phyloP scores from a whole-genome alignment of 83 land plant species.

The Diphasiastrum complanatum region DNA sequence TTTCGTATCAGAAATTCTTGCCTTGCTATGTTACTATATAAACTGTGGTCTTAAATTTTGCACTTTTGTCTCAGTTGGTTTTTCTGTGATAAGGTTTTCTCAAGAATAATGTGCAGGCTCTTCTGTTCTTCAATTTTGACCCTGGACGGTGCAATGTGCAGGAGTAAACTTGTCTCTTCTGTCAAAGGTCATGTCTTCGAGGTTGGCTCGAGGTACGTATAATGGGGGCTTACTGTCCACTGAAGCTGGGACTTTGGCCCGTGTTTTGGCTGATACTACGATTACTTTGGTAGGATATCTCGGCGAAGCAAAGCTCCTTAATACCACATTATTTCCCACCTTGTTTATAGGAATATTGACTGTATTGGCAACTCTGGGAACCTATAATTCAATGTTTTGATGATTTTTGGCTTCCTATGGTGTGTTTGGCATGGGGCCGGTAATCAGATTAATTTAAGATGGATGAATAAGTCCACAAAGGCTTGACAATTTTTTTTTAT shows the following conservation, averaged over 20 bases:
- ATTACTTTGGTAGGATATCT: conserved; percentile 56
- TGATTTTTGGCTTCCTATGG: too few relatives aligned
- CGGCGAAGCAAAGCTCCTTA: conserved; percentile 38
- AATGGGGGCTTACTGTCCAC: conserved; percentile 67
- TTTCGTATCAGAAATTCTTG: too few relatives aligned
- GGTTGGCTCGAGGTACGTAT: conserved; percentile 59
- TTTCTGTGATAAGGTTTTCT: too few relatives aligned
- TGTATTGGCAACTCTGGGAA: conserved; percentile 35
- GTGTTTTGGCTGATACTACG: conserved; percentile 52
- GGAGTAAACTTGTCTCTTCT: conserved; percentile 57
- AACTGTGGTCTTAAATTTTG: too few relatives aligned
- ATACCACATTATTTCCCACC: conserved; percentile 50
- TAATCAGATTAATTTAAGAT: too few relatives aligned
- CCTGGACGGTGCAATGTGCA: conserved; percentile 27
- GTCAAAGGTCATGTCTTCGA: conserved; percentile 58
- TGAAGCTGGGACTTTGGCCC: conserved; percentile 63
- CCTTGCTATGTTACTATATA: too few relatives aligned
- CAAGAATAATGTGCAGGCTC: too few relatives aligned
- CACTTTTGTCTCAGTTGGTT: too few relatives aligned
- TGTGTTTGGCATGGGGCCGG: too few relatives aligned
- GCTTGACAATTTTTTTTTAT: too few relatives aligned
- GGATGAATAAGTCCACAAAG: too few relatives aligned
- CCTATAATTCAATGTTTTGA: conserved; percentile 55
- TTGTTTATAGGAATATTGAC: conserved; percentile 41
- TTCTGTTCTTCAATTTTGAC: too few relatives aligned